phyloP scores from a whole-genome alignment of 495 filamentous ascomycete species.

The Penicillium samsonianum region DNA sequence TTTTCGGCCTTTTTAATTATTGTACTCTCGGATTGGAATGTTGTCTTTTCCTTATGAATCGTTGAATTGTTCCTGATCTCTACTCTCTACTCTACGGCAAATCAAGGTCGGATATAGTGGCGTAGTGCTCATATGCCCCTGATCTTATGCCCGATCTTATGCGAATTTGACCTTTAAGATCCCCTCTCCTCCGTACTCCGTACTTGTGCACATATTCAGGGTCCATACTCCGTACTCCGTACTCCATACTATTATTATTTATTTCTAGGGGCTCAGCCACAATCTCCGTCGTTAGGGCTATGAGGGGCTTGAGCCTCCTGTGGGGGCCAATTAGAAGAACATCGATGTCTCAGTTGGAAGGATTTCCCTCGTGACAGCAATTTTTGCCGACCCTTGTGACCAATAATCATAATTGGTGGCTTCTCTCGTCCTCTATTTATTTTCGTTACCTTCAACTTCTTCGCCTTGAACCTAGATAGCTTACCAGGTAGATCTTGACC shows the following conservation, averaged over 20 bases:
- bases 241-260: too few relatives aligned
- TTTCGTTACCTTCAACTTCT: too few relatives aligned
- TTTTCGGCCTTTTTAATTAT: slow-evolving; percentile 14
- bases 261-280: too few relatives aligned
- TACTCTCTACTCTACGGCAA: slow-evolving; percentile 19
- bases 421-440: too few relatives aligned
- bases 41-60: slow-evolving; percentile 13
- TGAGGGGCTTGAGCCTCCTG: neutral
- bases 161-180: neutral
- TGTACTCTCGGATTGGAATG: slow-evolving; percentile 14
- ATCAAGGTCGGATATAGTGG: slow-evolving; percentile 25
- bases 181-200: neutral
- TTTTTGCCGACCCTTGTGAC: neutral
- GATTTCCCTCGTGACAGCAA: neutral
- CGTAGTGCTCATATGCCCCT: neutral
- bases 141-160: neutral
- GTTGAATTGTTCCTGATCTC: slow-evolving; percentile 4
- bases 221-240: neutral
- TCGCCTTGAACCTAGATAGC: neutral
- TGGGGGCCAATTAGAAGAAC: neutral
- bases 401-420: neutral
- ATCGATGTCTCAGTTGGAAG: neutral
- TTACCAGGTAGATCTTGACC: neutral
- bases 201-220: too few relatives aligned
- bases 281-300: too few relatives aligned